Evolutionary conservation across 208 protist species (phyloP), one percentile per base, ranked within the genome.

Genomic region (Leishmania major): DNA sequence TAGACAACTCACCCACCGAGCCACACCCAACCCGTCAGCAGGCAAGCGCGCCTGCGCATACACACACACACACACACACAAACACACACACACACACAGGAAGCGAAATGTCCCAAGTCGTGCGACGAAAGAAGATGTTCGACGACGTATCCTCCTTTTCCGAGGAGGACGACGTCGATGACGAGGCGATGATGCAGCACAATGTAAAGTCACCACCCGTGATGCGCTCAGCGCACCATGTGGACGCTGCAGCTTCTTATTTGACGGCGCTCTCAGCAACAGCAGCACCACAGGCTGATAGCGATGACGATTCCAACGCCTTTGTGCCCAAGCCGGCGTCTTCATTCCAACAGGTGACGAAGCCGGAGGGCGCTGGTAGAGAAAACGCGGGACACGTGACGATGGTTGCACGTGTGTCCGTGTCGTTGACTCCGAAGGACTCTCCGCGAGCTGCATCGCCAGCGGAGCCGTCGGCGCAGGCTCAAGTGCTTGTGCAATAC

Each of bases 61-160:
- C 51, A 66, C 35, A 35, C 45, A 66, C 53, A 51, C 73, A 47
- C 28, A 10, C n/a, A n/a, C n/a, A n/a, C n/a, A n/a, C n/a, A n/a
- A n/a, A 40, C 72, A 76, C 2, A 76, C 51, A 66, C 35, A 49
- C 45, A 66, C 53, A 51, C 73, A 47, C 28, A 11, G 45, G 7
- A 28, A 43, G 45, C 19, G 3, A 51, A 55, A 85, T 85, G 81
- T 81, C 81, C 15, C 51, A 80, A 25, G 71, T 75, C 8, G 62
- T 66, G 3, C 78, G 69, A n/a, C 77, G 45, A 53, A 92, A 90
- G 78, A 87, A 88, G 70, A 84, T 92, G 87, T 92, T 90, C 75
- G 89, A 89, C 71, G 85, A 89, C 81, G 57, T 87, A 49, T 90
- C 87, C 45, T 84, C 77, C 3, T 80, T 72, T 59, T 80, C 77